phyloP scores from a whole-genome alignment of 352 stramenopile species.

The Pythium aristosporum region DNA sequence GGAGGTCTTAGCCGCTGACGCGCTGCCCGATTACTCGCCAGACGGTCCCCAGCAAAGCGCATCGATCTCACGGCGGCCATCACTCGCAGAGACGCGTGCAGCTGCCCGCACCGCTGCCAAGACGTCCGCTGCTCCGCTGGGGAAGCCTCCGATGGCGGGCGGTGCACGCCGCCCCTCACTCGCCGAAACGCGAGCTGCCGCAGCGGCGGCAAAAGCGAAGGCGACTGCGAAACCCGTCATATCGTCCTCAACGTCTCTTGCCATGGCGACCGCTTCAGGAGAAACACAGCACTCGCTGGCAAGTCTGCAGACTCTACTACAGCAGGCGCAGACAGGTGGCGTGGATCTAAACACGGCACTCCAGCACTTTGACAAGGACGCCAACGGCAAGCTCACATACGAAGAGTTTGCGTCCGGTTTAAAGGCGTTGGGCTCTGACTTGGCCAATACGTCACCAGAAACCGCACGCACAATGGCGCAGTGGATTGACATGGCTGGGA shows the following conservation, averaged over 20 bases:
- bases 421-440: conserved; percentile 39
- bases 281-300: conserved; percentile 25
- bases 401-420: conserved; percentile 52
- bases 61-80: conserved; percentile 3
- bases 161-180: conserved; percentile 12
- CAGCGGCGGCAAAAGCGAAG: neutral
- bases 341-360: conserved; percentile 59
- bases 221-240: neutral
- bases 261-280: neutral
- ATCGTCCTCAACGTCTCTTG: neutral
- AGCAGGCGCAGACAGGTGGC: conserved; percentile 40
- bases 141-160: neutral
- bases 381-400: conserved; percentile 51
- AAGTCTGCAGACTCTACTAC: conserved; percentile 49
- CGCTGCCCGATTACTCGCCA: neutral
- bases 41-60: neutral
- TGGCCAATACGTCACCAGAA: conserved; percentile 34
- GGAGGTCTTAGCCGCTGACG: neutral
- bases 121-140: neutral
- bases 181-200: conserved; percentile 12
- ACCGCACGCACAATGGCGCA: conserved; percentile 36
- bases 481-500: conserved; percentile 31
- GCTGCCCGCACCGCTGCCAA: neutral
- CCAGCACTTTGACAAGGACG: conserved; percentile 77
- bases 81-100: conserved; percentile 7